Percentiles rank a stretch among this genome's conserved stretches.
These are phyloP conservation scores for Limtongia smithiae DNA, from an alignment of 805 yeast species.

Conservation along the genomic window DNA sequence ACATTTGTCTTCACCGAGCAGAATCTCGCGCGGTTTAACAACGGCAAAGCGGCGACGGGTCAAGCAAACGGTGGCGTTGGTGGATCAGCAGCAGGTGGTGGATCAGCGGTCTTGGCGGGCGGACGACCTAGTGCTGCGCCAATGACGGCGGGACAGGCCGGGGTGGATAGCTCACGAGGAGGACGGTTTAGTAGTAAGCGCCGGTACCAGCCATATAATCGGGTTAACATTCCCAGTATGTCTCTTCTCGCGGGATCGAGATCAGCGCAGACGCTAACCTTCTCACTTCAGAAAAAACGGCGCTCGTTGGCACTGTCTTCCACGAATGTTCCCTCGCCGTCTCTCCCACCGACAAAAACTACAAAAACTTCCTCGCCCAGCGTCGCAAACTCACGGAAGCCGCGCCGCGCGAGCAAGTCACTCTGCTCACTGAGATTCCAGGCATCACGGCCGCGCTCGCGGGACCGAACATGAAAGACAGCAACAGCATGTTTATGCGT, in stretches of 20 bases:
- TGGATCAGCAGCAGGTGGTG: slow-evolving; percentile 1
- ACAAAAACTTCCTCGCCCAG: slow-evolving; percentile 57
- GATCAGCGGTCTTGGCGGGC: slow-evolving; percentile 1
- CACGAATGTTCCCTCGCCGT: slow-evolving; percentile 71
- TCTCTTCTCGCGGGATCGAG: background rate
- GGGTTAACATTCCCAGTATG: slow-evolving; percentile 30
- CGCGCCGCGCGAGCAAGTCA: slow-evolving; percentile 58
- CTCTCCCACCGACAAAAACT: slow-evolving; percentile 65
- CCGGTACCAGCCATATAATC: slow-evolving; percentile 26
- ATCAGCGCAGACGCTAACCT: too few species aligned
- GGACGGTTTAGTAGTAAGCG: background rate
- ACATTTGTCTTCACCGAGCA: slow-evolving; percentile 86
- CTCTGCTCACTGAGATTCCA: slow-evolving; percentile 71
- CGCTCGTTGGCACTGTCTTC: slow-evolving; percentile 77
- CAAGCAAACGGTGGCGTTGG: background rate
- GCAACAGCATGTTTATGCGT: slow-evolving; percentile 64
- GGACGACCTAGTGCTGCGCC: too few species aligned
- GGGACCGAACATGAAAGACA: slow-evolving; percentile 72
- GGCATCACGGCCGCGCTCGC: slow-evolving; percentile 86
- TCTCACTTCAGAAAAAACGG: slow-evolving; percentile 62
- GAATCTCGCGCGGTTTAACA: slow-evolving; percentile 45
- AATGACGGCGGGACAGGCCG: too few species aligned
- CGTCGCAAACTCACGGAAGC: slow-evolving; percentile 46
- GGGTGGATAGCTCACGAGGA: too few species aligned
- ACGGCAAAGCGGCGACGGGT: slow-evolving; percentile 8